Percentiles rank a stretch among this genome's conserved stretches.
Evolutionary conservation across 257 asterid species (phyloP).

Genomic region (Perilla frutescens): DNA sequence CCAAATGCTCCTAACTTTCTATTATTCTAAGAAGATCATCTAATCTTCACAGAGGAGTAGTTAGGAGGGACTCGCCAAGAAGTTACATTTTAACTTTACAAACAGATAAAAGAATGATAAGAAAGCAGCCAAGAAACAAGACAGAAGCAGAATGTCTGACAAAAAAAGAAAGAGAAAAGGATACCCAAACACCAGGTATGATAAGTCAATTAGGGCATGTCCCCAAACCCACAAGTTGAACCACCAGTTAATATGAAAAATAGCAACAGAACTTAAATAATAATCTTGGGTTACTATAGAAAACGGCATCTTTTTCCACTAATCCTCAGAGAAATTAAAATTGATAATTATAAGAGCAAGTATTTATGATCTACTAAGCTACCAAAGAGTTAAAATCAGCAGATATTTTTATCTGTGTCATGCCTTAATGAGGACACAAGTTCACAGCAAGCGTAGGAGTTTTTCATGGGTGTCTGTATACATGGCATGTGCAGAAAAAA

Average conservation of each 20-base stretch:
- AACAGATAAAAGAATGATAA: constrained; percentile 8
- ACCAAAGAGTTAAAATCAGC: constrained; percentile 24
- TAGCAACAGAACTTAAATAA: constrained; percentile 19
- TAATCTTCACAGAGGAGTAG: not conserved
- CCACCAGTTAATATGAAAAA: not conserved
- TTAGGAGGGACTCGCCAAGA: constrained; percentile 10
- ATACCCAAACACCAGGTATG: not conserved
- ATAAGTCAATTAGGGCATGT: not conserved
- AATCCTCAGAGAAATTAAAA: constrained; percentile 16
- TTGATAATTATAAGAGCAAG: constrained; percentile 2
- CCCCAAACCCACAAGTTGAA: constrained; percentile 3
- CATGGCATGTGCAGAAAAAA: constrained; percentile 12
- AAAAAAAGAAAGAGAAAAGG: not conserved
- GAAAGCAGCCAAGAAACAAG: constrained; percentile 7
- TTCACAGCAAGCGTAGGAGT: constrained; percentile 4
- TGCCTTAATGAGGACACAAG: constrained; percentile 20
- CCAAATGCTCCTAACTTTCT: not conserved
- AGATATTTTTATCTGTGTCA: not conserved
- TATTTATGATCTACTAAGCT: constrained; percentile 9
- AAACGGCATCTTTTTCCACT: constrained; percentile 13
- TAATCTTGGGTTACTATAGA: not conserved
- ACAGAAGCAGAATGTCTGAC: not conserved
- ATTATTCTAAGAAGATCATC: not conserved
- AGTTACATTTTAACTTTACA: not conserved
- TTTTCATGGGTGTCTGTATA: constrained; percentile 16